Conservation (phyloP, 805 yeast species). For the Danielozyma ontarioensis region DNA sequence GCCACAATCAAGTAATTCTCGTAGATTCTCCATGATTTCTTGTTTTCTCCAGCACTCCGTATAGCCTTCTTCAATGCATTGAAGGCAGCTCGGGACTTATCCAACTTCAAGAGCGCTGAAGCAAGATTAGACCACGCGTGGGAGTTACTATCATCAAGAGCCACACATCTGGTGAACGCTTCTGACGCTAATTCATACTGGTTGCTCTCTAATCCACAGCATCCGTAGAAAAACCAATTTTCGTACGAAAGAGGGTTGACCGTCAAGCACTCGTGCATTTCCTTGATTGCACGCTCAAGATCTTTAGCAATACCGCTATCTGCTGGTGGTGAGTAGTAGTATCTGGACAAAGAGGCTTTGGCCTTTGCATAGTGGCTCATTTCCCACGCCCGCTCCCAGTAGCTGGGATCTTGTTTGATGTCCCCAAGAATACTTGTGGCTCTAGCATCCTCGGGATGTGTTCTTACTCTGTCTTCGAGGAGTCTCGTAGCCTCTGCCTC, state of each 20-base stretch:
- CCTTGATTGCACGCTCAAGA: conserved; percentile 49
- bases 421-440: conserved; percentile 85
- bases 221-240: conserved; percentile 91
- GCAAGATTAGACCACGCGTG: conserved; percentile 92
- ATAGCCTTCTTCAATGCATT: conserved; percentile 80
- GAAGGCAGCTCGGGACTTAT: conserved; percentile 72
- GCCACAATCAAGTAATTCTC: conserved; percentile 84
- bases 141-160: conserved; percentile 74
- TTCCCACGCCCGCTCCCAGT: conserved; percentile 88
- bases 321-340: conserved; percentile 61
- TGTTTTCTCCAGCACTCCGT: conserved; percentile 56
- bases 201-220: conserved; percentile 71
- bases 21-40: conserved; percentile 84
- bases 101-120: conserved; percentile 62
- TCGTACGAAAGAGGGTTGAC: conserved; percentile 71
- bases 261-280: conserved; percentile 68
- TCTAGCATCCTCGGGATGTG: conserved; percentile 72
- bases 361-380: conserved; percentile 80
- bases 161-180: conserved; percentile 87
- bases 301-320: conserved; percentile 48
- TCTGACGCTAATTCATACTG: conserved; percentile 78
- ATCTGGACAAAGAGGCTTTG: conserved; percentile 74
- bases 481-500: conserved; percentile 60
- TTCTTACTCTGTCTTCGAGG: conserved; percentile 46
- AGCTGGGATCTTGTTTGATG: conserved; percentile 63